Percentiles rank a stretch among this genome's conserved stretches.
Evolutionary conservation across 2,329 filamentous ascomycete genomes (phyloP).

Genomic region (Myriosclerotinia curreyana): DNA sequence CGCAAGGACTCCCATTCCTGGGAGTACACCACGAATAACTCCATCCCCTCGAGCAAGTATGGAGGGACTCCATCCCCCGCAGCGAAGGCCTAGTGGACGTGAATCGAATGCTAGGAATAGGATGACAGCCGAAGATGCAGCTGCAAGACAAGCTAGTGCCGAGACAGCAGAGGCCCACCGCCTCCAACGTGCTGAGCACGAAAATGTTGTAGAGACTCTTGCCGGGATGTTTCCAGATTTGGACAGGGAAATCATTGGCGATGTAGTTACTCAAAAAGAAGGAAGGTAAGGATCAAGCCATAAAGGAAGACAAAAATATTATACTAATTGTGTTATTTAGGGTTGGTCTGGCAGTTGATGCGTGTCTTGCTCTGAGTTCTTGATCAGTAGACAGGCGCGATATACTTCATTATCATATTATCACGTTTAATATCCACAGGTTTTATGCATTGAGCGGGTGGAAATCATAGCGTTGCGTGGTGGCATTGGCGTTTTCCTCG

Average conservation of each 20-base stretch:
- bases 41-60: slow-evolving; percentile 34
- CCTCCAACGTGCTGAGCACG: slow-evolving; percentile 79
- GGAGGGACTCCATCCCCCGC: slow-evolving; percentile 30
- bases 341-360: slow-evolving; percentile 81
- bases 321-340: slow-evolving; percentile 44
- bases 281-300: slow-evolving; percentile 63
- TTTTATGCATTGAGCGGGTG: slow-evolving; percentile 23
- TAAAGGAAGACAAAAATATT: slow-evolving; percentile 29
- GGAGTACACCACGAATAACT: slow-evolving; percentile 42
- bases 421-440: slow-evolving; percentile 19
- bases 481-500: slow-evolving; percentile 21
- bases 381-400: slow-evolving; percentile 23
- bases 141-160: slow-evolving; percentile 84
- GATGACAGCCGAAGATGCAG: slow-evolving; percentile 78
- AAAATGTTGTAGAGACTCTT: slow-evolving; percentile 88
- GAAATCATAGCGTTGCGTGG: slow-evolving; percentile 23
- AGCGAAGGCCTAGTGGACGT: slow-evolving; percentile 25
- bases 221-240: slow-evolving; percentile 96
- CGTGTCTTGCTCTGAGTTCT: slow-evolving; percentile 65
- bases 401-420: slow-evolving; percentile 17
- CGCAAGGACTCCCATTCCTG: slow-evolving; percentile 46
- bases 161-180: slow-evolving; percentile 84
- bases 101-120: slow-evolving; percentile 28
- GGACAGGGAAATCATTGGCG: slow-evolving; percentile 90
- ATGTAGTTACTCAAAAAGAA: slow-evolving; percentile 94